phyloP scores from a whole-genome alignment of 1,284 basidiomycete genomes.

The Ustilago nuda region DNA sequence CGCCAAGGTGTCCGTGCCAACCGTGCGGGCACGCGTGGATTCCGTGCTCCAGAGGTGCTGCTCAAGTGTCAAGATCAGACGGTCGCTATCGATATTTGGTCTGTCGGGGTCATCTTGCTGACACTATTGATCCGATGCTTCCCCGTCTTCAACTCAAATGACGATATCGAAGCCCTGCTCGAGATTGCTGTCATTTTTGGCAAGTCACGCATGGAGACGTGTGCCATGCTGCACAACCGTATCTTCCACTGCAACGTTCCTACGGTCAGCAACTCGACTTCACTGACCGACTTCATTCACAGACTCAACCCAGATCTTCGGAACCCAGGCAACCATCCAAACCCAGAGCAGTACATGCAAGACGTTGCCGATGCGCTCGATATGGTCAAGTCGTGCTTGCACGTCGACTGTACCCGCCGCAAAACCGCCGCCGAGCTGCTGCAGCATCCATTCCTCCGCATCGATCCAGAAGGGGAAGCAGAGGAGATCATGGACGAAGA shows the following conservation, averaged over 20 bases:
- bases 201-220: conserved; percentile 82
- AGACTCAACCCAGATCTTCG: conserved; percentile 59
- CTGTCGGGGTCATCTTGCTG: conserved; percentile 89
- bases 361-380: conserved; percentile 63
- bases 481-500: conserved; percentile 29
- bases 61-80: conserved; percentile 95
- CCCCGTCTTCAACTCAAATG: conserved; percentile 91
- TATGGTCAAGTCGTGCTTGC: conserved; percentile 59
- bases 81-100: conserved; percentile 94
- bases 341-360: conserved; percentile 51
- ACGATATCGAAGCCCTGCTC: conserved; percentile 94
- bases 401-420: conserved; percentile 63
- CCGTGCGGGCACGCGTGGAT: conserved; percentile 94
- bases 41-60: conserved; percentile 95
- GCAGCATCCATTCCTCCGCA: conserved; percentile 58
- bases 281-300: conserved; percentile 60
- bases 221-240: conserved; percentile 82
- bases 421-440: conserved; percentile 60
- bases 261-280: conserved; percentile 36
- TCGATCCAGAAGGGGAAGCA: conserved; percentile 24
- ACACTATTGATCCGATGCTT: conserved; percentile 94
- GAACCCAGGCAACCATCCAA: conserved; percentile 53
- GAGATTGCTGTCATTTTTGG: conserved; percentile 93
- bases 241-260: conserved; percentile 65
- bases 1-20: conserved; percentile 89